Evolutionary conservation across 179 eudicot species (phyloP).

Genomic region (Kewa caespitosa): DNA sequence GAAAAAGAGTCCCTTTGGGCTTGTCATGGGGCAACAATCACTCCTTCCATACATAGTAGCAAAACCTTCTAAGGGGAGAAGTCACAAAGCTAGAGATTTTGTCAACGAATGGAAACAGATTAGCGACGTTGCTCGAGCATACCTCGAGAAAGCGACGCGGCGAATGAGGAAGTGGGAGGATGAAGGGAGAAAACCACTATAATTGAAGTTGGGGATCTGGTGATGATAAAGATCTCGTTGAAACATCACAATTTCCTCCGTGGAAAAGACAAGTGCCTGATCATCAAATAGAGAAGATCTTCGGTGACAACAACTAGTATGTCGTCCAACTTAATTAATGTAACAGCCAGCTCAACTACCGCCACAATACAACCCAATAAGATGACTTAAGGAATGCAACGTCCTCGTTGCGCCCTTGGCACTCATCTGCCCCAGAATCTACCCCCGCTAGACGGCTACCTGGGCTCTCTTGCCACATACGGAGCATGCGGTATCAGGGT

Average conservation of each 20-base stretch:
- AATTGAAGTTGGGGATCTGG: neutral
- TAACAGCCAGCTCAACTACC: too few relatives aligned
- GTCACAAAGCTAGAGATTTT: neutral
- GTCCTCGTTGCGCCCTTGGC: too few relatives aligned
- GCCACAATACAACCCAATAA: too few relatives aligned
- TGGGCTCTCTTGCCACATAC: too few relatives aligned
- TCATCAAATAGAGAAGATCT: neutral
- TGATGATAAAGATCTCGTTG: neutral
- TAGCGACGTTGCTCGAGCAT: neutral
- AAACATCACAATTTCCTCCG: neutral
- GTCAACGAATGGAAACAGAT: neutral
- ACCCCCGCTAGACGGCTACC: too few relatives aligned
- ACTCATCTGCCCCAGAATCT: too few relatives aligned
- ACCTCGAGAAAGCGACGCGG: neutral
- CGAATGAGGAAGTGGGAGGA: neutral
- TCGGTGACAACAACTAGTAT: too few relatives aligned
- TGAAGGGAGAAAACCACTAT: too few relatives aligned
- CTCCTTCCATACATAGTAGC: neutral
- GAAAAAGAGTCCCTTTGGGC: neutral
- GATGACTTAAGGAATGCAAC: too few relatives aligned
- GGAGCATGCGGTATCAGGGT: too few relatives aligned
- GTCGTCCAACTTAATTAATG: too few relatives aligned
- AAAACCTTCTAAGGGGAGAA: neutral
- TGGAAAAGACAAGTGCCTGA: neutral
- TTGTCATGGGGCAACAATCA: neutral